Evolutionary conservation across 140 eudicot genomes (phyloP), one percentile per base, ranked within the genome.

Genomic region (Oenanthe javanica): DNA sequence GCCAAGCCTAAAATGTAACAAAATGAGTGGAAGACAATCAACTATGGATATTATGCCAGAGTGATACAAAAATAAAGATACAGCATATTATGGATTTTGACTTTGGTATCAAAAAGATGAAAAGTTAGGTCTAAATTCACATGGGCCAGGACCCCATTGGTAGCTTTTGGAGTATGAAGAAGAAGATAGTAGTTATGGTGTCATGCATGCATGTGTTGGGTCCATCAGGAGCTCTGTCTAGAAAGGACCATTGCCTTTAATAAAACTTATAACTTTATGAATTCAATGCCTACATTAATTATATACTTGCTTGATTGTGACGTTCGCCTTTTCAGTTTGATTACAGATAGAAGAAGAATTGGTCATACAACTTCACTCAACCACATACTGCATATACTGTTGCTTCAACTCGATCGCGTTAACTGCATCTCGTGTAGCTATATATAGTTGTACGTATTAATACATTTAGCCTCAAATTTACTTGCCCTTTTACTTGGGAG

Each of bases 211-310:
- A 46, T 19, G 38, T 14, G 51, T 78, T 50, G 80, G 49, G 64
- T 51, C 77, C 83, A 74, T 83, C 86, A 83, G 83, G 86, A 83
- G 80, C 51, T 59, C 8, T 79, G 83, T 79, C 86, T 47, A 21
- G 67, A 59, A 59, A 59, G 67, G 11, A 59, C 47, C 25, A 7
- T 25, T 55, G 45, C 6, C 54, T 77, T 72, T n/a, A 4, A 2
- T 0, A 78, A 74, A 52, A 51, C 23, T 6, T 31, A 31, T 31
- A 46, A 23, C 80, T 79, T 84, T 80, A 61, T 72, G 43, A 69
- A 49, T 77, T 77, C 0, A 76, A 76, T 51, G 49, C 31, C 79
- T 5, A 9, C 64, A 27, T 49, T 23, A 31, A 31, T 31, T 31
- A 31, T 31, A 67, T 67, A 67, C 73, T 67, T 25, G 73, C 45